Conservation (phyloP, 768 basidiomycete genomes). For the Grammothele lineata region DNA sequence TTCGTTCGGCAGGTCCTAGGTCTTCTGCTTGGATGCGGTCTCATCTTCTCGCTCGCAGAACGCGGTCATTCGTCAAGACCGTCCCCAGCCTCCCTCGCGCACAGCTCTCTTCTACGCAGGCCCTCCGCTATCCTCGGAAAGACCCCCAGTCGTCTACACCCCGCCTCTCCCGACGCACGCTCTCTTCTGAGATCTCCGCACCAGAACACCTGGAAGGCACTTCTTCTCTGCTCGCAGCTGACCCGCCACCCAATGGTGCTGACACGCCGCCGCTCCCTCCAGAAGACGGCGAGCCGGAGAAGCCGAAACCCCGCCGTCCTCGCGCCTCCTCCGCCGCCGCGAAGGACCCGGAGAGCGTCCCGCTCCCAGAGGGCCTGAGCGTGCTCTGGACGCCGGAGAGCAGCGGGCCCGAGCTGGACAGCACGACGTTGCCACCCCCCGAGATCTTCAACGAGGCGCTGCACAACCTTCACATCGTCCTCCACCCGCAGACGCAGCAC, state of each 20-base stretch:
- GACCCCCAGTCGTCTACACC: constrained; percentile 17
- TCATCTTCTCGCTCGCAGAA: constrained; percentile 31
- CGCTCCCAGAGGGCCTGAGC: constrained; percentile 49
- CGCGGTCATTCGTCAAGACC: constrained; percentile 29
- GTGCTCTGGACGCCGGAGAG: constrained; percentile 58
- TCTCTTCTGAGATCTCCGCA: constrained; percentile 30
- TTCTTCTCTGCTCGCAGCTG: constrained; percentile 15
- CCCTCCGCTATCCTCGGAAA: constrained; percentile 29
- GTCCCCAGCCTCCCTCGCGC: constrained; percentile 24
- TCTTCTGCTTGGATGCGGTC: constrained; percentile 39
- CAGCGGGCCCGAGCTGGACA: constrained; percentile 21
- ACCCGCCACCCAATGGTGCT: constrained; percentile 11
- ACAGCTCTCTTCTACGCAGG: constrained; percentile 26
- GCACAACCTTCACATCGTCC: constrained; percentile 68
- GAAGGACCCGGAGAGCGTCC: constrained; percentile 28
- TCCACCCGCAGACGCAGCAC: constrained; percentile 82
- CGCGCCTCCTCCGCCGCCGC: constrained; percentile 24
- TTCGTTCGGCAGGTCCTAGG: too few species aligned
- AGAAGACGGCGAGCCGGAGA: constrained; percentile 35
- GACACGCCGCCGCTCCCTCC: constrained; percentile 14
- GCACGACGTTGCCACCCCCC: constrained; percentile 55
- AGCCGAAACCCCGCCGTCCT: constrained; percentile 33
- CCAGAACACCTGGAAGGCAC: constrained; percentile 11
- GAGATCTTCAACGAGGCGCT: constrained; percentile 74
- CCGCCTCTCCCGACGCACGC: constrained; percentile 24